Evolutionary conservation across 2,329 filamentous ascomycete species (phyloP), one percentile per base, ranked within the genome.

Genomic region (Fusarium caatingaense): DNA sequence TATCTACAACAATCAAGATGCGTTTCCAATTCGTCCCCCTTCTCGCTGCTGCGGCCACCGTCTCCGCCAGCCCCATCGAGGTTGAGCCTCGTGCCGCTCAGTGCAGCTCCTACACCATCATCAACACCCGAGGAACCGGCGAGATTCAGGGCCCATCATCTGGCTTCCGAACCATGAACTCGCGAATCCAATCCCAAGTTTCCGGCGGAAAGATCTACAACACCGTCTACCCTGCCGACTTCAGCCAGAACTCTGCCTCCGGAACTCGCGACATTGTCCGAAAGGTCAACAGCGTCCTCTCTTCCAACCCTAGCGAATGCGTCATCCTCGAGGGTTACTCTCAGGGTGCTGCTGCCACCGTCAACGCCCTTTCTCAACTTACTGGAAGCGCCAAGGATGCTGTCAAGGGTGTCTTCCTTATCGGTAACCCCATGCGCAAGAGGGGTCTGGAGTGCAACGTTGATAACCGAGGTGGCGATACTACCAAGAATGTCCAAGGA

Each of bases 131-230:
- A 48, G 59, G 61, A 15, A 64, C 61, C 1, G 59, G 61, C 1
- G 61, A 64, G 12, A 6, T 23, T 3, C 61, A 64, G 23, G 61
- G 61, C 3, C 8, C 49, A 4, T 64, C 61, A 7, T 13, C 61
- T 13, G 61, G 61, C 1, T 64, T 64, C 61, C 42, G 30, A n/a
- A 64, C 61, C 2, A 64, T 64, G 61, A 64, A 64, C 25, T 64
- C 61, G 3, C 50, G 40, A 10, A 50, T 64, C 37, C 45, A 18
- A 6, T 64, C 61, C 0, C 44, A 64, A 16, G 18, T 58, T 2
- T 21, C 59, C 1, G 61, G 61, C 4, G 61, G 61, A 1, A 64
- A 64, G n/a, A 42, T 64, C 4, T 64, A 64, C 50, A 64, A 64
- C 21, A 64, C 61, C 4, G 50, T 64, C 4, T 64, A 64, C 30